Evolutionary conservation across 495 filamentous ascomycete species (phyloP).

Genomic region (Polyplosphaeria fusca): DNA sequence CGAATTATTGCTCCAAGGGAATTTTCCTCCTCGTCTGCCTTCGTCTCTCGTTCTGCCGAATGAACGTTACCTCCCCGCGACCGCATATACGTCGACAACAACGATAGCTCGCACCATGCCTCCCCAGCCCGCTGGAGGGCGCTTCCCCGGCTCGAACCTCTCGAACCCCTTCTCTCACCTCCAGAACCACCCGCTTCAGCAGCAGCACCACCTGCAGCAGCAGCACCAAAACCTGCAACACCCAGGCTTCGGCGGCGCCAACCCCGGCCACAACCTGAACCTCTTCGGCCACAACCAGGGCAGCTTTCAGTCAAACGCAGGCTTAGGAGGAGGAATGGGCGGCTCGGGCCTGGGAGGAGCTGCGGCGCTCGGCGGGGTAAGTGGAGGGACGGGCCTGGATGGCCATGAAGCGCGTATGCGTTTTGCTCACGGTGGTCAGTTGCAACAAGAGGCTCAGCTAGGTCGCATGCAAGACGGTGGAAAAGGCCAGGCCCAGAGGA

Average conservation of each 20-base stretch:
- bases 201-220: conserved; percentile 53
- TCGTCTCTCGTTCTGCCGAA: no score
- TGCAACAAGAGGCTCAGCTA: conserved; percentile 62
- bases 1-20: neutral
- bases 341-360: conserved; percentile 38
- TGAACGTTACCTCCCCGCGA: conserved; percentile 3
- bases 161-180: conserved; percentile 52
- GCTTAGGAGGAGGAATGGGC: conserved; percentile 31
- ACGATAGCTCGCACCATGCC: conserved; percentile 44
- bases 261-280: conserved; percentile 39
- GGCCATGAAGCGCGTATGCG: conserved; percentile 85
- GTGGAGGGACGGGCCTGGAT: conserved; percentile 76
- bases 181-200: conserved; percentile 39
- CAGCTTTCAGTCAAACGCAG: conserved; percentile 33
- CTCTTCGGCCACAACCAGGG: conserved; percentile 32
- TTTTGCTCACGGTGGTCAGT: conserved; percentile 72
- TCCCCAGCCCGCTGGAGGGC: conserved; percentile 51
- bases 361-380: conserved; percentile 41
- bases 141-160: conserved; percentile 54
- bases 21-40: no score
- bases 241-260: conserved; percentile 56
- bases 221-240: conserved; percentile 60
- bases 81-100: neutral
- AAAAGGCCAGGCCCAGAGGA: conserved; percentile 57
- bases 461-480: conserved; percentile 41